Conservation (phyloP, 192 early-diverging fungal genomes). For the Coemansia sp. region DNA sequence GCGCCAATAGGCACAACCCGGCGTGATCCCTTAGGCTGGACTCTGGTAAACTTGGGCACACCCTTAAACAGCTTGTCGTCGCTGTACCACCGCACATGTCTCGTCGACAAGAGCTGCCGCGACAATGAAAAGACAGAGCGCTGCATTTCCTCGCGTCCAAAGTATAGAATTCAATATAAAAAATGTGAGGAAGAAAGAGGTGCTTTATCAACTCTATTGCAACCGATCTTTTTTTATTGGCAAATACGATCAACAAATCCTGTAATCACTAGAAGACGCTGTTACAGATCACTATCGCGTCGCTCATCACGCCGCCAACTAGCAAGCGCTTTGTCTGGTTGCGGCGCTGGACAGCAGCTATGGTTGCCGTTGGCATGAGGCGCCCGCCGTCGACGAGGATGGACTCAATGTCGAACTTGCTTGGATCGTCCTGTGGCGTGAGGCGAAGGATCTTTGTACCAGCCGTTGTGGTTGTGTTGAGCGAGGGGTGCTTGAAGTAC, state of each 20-base stretch:
- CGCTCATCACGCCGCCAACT: slow-evolving; percentile 42
- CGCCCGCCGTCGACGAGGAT: slow-evolving; percentile 40
- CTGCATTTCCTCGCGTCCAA: not conserved
- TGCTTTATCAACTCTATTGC: not conserved
- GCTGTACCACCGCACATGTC: slow-evolving; percentile 11
- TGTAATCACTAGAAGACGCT: slow-evolving; percentile 1
- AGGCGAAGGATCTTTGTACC: slow-evolving; percentile 36
- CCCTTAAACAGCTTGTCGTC: slow-evolving; percentile 35
- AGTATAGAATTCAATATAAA: not conserved
- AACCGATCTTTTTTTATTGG: not conserved
- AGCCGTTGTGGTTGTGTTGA: slow-evolving; percentile 30
- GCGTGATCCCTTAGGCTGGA: slow-evolving; percentile 14
- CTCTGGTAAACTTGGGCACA: slow-evolving; percentile 36
- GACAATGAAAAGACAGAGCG: not conserved
- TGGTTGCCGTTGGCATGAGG: slow-evolving; percentile 45
- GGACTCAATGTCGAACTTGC: slow-evolving; percentile 21
- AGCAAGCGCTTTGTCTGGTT: slow-evolving; percentile 36
- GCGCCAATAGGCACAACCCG: not conserved
- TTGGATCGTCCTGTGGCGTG: slow-evolving; percentile 12
- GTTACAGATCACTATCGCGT: slow-evolving; percentile 27
- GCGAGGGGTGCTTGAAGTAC: slow-evolving; percentile 29
- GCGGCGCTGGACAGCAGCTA: slow-evolving; percentile 46
- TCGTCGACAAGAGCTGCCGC: not conserved
- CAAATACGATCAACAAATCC: not conserved
- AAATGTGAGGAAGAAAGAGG: not conserved